Conservation (phyloP, 148 eudicot species). For the Rhododendron vialii region DNA sequence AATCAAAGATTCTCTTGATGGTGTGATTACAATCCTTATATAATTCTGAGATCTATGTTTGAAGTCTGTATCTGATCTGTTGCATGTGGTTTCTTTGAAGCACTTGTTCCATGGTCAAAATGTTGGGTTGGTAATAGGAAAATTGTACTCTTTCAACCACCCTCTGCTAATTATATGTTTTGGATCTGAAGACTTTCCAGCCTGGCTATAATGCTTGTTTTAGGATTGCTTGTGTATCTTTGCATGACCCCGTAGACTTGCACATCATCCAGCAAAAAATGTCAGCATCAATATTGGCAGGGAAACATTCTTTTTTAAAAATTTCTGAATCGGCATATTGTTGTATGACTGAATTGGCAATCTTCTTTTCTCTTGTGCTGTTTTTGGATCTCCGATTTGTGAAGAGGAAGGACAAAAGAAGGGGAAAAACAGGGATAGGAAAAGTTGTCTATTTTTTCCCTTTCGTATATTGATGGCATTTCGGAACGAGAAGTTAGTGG, state of each 20-base stretch:
- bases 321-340: neutral
- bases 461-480: neutral
- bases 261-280: neutral
- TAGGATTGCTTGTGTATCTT: neutral
- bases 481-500: neutral
- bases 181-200: neutral
- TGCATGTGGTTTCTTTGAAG: neutral
- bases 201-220: neutral
- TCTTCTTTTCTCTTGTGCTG: neutral
- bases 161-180: neutral
- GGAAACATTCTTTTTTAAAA: neutral
- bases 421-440: neutral
- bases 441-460: neutral
- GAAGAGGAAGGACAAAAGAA: neutral
- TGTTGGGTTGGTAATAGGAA: slow-evolving; percentile 6
- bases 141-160: slow-evolving; percentile 4
- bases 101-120: slow-evolving; percentile 1
- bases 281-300: neutral
- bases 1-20: slow-evolving; percentile 6
- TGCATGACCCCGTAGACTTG: neutral
- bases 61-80: neutral
- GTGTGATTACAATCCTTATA: neutral
- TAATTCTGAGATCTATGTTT: neutral
- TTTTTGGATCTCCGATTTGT: neutral
- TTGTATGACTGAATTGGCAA: neutral